Base-by-base conservation (phyloP, 106 monocot genomes). In the Apostasia ramifera region DNA sequence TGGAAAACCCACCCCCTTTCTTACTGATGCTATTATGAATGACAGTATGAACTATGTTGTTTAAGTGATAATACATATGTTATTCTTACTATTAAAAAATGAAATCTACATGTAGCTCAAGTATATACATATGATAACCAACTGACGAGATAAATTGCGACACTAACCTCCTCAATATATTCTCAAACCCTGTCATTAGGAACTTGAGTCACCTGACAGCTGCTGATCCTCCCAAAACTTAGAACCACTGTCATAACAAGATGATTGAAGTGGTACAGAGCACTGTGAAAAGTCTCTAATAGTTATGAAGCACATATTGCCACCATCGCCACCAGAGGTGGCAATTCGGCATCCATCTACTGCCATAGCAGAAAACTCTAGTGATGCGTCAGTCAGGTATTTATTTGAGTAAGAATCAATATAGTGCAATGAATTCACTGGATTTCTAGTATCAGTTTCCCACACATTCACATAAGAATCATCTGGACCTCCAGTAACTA, bases 401-500 rank as follows among this genome's bases (percentile, higher is more conserved):
- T 56, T 59, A n/a, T 65, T 3, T 44, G 73, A 55, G 40, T 45
- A 66, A 26, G 69, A 69, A 6, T 71, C 46, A 48, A 63, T 60
- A 40, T 73, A 81, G 47, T 78, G 74, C 41, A 88, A 40, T 40
- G 76, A 60, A 67, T 82, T 88, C 6, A 67, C 55, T 0, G 83
- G 66, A 44, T 39, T 42, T 1, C 88, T 81, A 53, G 82, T 85
- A 37, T 57, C 73, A 3, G 85, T 74, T 57, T 92, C 85, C 85
- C 84, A 92, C 5, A 92, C 77, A 74, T 81, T 78, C n/a, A 82
- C 73, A 39, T 66, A 47, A 43, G 59, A 44, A 71, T 83, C 84
- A 2, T 40, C 58, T 41, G 92, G 85, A 1, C 85, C 85, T 48
- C 80, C 88, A 11, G 88, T 85, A 39, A 88, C 85, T 14, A 88